Base-by-base conservation (phyloP, 768 basidiomycete genomes). In the Scleroderma citrinum region DNA sequence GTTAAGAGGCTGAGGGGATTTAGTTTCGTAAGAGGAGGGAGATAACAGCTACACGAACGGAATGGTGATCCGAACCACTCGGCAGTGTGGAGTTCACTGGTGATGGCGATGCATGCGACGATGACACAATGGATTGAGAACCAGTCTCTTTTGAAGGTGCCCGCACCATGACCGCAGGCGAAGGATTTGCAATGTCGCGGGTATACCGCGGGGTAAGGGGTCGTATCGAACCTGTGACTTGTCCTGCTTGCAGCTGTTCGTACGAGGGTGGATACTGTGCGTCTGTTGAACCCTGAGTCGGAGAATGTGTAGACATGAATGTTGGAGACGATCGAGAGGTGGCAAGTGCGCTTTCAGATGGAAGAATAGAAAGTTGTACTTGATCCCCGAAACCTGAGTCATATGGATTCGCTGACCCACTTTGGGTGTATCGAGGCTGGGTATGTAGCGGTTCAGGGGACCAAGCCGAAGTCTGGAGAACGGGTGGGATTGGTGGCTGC, bases 1-100 rank as follows among this genome's bases (percentile, higher is more conserved):
- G 26, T 52, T 76, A 41, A 78, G 82, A 64, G 69, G 81, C 74
- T 72, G 76, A 70, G 73, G 88, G 69, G 71, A 77, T 70, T 72
- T 83, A 76, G 51, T 78, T 54, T 73, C 4, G 72, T 73, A 26
- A 63, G 59, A 47, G 61, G 59, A 43, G 51, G 42, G 40, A 44
- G 36, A 29, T 43, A n/a, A 23, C n/a, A 49, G 16, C 37, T 24
- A 17, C 19, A 63, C 66, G 30, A 30, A 67, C 66, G 1, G 59
- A 67, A 51, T 53, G 31, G 17, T 59, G 54, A 13, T 74, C 76
- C 11, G 52, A 13, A 50, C 70, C 61, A 37, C 67, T 71, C 46
- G 67, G 65, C 39, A 66, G 71, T 3, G 69, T 66, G 32, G 75
- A 73, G 46, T 66, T 59, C 38, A 66, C 70, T 5, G 75, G 76